Evolutionary conservation across 495 filamentous ascomycete genomes (phyloP), one percentile per base, ranked within the genome.

Genomic region (Trichocladium antarcticum): DNA sequence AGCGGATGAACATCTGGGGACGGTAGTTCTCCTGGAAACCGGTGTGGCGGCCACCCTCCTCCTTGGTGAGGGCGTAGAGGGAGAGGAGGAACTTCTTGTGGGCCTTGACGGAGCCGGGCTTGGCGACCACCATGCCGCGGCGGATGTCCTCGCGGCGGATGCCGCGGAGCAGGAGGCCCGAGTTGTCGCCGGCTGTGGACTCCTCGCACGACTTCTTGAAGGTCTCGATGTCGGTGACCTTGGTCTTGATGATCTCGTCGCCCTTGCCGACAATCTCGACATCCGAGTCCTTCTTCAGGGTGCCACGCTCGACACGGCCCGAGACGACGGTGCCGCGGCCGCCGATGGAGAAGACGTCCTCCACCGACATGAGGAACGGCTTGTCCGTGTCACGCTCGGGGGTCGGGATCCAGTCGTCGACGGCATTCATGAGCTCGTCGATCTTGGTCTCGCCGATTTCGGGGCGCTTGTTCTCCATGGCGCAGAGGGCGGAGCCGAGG

Each of bases 171-270:
- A 98, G 79, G 17, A 98, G 83, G 64, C 92, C 92, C n/a, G 90
- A 92, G 80, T 95, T 97, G 73, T 98, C 92, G 62, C 92, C 92
- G 45, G 92, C 92, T 51, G 82, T 78, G 51, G 87, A 87, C 70
- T 94, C 87, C 44, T 92, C 87, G 69, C 89, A 94, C 40, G 85
- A 87, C 77, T 98, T 98, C 78, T 97, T 93, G 78, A 98, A 98
- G 50, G 89, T 97, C 75, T 98, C 92, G 63, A 97, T 95, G 61
- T 97, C 92, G 60, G 92, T 98, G 49, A 98, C 89, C 75, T 95
- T 97, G 64, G 93, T 96, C 79, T 92, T 95, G 73, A 95, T 85
- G 52, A 86, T 72, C 17, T 72, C 71, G 35, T 66, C 67, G 55
- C 78, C 76, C 69, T 87, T 92, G 61, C 92, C 92, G 57, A 97